Base-by-base conservation (phyloP, 805 yeast genomes). In the Yarrowia osloensis region DNA sequence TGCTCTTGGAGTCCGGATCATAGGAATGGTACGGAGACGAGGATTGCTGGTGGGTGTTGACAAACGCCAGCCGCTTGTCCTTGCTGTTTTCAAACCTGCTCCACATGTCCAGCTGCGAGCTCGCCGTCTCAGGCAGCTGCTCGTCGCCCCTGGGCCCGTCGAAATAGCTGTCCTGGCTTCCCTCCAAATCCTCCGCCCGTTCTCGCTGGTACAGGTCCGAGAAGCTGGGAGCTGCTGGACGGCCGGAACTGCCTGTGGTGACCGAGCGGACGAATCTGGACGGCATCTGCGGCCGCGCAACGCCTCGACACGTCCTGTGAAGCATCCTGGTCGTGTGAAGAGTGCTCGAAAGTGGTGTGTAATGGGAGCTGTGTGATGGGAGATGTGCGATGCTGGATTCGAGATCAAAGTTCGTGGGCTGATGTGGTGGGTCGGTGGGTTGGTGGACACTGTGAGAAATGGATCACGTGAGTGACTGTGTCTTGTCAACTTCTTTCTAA, bases 391-490 rank as follows among this genome's bases (percentile, higher is more conserved):
- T 52, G 57, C 17, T 19, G 39, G 26, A 31, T 52, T 24, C 17
- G 42, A 46, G 59, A 54, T 35, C 61, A 35, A 35, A 24, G 44
- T 54, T 54, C 17, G 54, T 47, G 54, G 24, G 33, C 24, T 28
- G 54, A 28, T 15, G 35, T 8, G 15, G 11, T 33, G 35, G 15
- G 35, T 28, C 8, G 4, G 35, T 35, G 39, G 17, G n/a, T n/a
- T n/a, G n/a, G n/a, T n/a, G n/a, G n/a, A n/a, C n/a, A n/a, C n/a
- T n/a, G n/a, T n/a, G n/a, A n/a, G n/a, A n/a, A n/a, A n/a, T n/a
- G n/a, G n/a, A n/a, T n/a, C n/a, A n/a, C n/a, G n/a, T n/a, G n/a
- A n/a, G n/a, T n/a, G n/a, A n/a, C n/a, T n/a, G n/a, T n/a, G n/a
- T n/a, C n/a, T n/a, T n/a, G n/a, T n/a, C n/a, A n/a, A n/a, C n/a